phyloP scores from a whole-genome alignment of 371 early-diverging fungal species.

The Mortierella sp. region DNA sequence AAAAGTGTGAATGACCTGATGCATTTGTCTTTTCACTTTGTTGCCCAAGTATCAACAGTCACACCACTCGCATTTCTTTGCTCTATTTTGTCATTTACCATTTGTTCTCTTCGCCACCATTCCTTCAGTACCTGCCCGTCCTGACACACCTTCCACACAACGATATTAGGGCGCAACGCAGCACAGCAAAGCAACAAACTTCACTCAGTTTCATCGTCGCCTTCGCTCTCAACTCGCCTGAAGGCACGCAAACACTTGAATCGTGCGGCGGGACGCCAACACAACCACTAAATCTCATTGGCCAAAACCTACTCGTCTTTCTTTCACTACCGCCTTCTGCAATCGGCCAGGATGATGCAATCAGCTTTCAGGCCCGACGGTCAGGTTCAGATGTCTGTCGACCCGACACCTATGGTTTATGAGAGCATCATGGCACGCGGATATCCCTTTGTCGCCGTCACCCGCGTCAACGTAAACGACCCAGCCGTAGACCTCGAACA shows the following conservation, averaged over 20 bases:
- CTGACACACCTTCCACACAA: neutral
- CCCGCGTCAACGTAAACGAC: slow-evolving; percentile 31
- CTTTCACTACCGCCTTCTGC: neutral
- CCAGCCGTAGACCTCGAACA: slow-evolving; percentile 25
- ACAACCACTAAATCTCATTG: neutral
- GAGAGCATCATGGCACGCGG: slow-evolving; percentile 31
- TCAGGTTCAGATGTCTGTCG: slow-evolving; percentile 24
- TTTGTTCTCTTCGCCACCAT: neutral
- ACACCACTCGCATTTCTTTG: neutral
- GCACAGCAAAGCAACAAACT: too few species aligned
- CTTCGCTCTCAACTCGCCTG: neutral
- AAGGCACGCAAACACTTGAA: neutral
- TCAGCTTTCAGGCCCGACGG: slow-evolving; percentile 2
- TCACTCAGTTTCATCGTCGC: neutral
- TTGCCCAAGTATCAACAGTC: neutral
- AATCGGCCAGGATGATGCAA: slow-evolving; percentile 35
- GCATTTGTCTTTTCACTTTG: neutral
- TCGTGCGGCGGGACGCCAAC: slow-evolving; percentile 7
- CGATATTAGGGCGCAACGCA: neutral
- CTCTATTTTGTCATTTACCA: neutral
- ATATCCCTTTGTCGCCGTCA: slow-evolving; percentile 34
- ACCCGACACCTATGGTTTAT: slow-evolving; percentile 20
- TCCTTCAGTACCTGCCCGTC: neutral
- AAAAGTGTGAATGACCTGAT: neutral
- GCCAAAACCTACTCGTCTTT: neutral